Base-by-base conservation (phyloP, 2,329 filamentous ascomycete genomes). In the Cadophora luteo-olivacea region DNA sequence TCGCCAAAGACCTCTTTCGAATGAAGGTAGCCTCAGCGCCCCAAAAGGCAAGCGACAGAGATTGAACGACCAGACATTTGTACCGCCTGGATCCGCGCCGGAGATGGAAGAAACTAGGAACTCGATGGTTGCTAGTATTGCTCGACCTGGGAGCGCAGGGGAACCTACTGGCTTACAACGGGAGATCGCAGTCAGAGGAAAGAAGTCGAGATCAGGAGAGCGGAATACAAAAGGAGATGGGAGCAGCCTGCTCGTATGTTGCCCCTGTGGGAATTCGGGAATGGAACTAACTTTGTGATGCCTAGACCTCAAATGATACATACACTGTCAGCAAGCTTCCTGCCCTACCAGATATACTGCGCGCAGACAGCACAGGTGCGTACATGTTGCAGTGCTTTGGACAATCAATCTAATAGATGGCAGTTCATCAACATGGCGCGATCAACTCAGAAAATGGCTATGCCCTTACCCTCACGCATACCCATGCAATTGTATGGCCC, bases 401-500 rank as follows among this genome's bases (percentile, higher is more conserved):
- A 57, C 74, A 61, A 54, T 41, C n/a, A 3, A 66, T 69, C 38
- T 72, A 69, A 67, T 48, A 48, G 48, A 55, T 48, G 55, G 68
- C 73, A 92, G 90, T 82, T 68, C 84, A 84, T 71, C 88, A 91
- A 78, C 87, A 89, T 76, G 91, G 90, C 76, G 85, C 87, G 38
- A 84, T 93, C 69, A 87, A 88, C 79, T 87, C 86, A 51, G 86
- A 84, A 69, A 88, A 82, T 77, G 91, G 88, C 72, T 93, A 94
- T 77, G 94, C 92, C 61, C 85, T 98, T 66, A 90, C 89, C 58
- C 84, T 98, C 66, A 97, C 93, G 9, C 89, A 91, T 72, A 89
- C 91, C 8, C 90, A 94, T 77, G 96, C 94, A 74, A 87, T 97
- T 70, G 89, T 97, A 61, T 99, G 96, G 96, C 91, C 93, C 19